These are phyloP conservation scores for Achaetomium macrosporum DNA, from an alignment of 2,329 filamentous ascomycete genomes.

Conservation along the genomic window DNA sequence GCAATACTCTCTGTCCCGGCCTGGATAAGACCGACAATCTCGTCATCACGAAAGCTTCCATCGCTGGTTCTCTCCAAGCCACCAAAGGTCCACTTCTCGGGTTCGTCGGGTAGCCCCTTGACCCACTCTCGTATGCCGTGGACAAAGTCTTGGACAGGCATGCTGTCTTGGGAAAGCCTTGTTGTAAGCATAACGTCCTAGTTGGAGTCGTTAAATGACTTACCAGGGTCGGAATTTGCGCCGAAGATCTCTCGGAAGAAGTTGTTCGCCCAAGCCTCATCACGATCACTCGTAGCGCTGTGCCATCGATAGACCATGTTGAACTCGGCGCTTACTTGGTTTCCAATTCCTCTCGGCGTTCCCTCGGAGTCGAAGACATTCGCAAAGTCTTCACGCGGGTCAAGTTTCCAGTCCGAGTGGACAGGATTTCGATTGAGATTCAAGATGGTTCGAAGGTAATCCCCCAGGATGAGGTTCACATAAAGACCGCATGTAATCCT, in stretches of 20 bases:
- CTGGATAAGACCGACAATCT: background rate
- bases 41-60: background rate
- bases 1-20: conserved; percentile 42
- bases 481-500: conserved; percentile 48
- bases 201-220: conserved; percentile 40
- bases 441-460: conserved; percentile 57
- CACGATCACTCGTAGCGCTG: conserved; percentile 52
- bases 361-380: conserved; percentile 34
- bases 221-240: conserved; percentile 47
- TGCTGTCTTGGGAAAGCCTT: background rate
- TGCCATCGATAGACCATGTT: conserved; percentile 64
- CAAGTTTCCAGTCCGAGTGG: conserved; percentile 55
- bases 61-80: background rate
- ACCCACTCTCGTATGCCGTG: background rate
- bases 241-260: conserved; percentile 25
- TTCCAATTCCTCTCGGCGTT: conserved; percentile 52
- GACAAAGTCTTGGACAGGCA: background rate
- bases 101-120: background rate
- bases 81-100: background rate
- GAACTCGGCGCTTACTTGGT: conserved; percentile 64
- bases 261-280: conserved; percentile 47
- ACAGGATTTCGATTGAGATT: conserved; percentile 48
- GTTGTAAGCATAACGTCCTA: background rate
- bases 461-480: conserved; percentile 50
- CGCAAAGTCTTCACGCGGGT: conserved; percentile 51